phyloP scores from a whole-genome alignment of 2,329 filamentous ascomycete genomes.

The Xylaria digitata region DNA sequence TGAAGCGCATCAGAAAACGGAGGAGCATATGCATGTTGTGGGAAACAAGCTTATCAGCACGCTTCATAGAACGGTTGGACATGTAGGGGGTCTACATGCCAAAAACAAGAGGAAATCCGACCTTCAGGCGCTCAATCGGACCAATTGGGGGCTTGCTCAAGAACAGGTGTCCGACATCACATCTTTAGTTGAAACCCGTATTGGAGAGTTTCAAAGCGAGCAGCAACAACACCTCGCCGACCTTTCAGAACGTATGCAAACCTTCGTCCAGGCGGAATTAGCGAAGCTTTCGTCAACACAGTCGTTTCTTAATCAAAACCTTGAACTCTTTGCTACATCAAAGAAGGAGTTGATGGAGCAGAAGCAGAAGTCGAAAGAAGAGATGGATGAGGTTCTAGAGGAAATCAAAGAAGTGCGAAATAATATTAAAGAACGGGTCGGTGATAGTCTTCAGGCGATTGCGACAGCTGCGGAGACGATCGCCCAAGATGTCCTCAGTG shows the following conservation, averaged over 20 bases:
- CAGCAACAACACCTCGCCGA: constrained; percentile 77
- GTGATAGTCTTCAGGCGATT: constrained; percentile 84
- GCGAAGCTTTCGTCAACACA: constrained; percentile 77
- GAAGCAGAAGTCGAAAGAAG: constrained; percentile 76
- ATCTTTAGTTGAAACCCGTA: constrained; percentile 77
- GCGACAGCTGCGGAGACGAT: constrained; percentile 88
- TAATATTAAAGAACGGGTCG: constrained; percentile 86
- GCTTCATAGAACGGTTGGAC: constrained; percentile 79
- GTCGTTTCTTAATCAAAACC: constrained; percentile 75
- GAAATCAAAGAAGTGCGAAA: constrained; percentile 92
- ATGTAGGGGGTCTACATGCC: constrained; percentile 83
- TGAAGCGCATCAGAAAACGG: constrained; percentile 87
- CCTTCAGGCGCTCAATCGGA: constrained; percentile 81
- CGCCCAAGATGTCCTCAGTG: constrained; percentile 86
- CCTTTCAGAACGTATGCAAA: constrained; percentile 77
- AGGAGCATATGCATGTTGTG: constrained; percentile 78
- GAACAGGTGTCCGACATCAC: constrained; percentile 81
- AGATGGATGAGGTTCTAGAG: constrained; percentile 90
- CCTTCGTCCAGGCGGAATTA: constrained; percentile 81
- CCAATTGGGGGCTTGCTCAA: constrained; percentile 81
- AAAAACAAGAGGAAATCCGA: constrained; percentile 90
- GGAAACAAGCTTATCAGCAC: constrained; percentile 82
- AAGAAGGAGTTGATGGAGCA: constrained; percentile 75
- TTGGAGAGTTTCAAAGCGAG: constrained; percentile 76
- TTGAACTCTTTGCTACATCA: constrained; percentile 73